A percentile compares a stretch with the other conserved stretches of the same genome.
phyloP scores from a whole-genome alignment of 192 early-diverging fungal species.

The Paraglomus occultum region DNA sequence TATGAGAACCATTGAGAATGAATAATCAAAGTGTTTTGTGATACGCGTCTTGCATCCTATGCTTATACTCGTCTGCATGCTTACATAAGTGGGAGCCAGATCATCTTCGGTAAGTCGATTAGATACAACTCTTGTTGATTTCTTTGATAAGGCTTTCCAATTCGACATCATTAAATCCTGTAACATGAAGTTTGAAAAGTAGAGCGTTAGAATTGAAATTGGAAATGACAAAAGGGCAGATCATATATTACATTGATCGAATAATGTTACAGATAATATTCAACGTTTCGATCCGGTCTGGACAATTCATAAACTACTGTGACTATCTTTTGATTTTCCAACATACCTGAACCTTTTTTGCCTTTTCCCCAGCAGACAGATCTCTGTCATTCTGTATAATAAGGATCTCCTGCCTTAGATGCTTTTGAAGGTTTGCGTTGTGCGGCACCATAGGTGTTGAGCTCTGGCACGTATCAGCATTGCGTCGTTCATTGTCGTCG shows the following conservation, averaged over 20 bases:
- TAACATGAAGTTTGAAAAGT: background rate
- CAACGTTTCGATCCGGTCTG: background rate
- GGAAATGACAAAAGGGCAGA: conserved; percentile 25
- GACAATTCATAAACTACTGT: background rate
- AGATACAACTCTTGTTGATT: conserved; percentile 32
- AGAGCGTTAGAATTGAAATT: conserved; percentile 3
- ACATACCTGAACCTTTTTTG: conserved; percentile 68
- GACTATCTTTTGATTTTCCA: background rate
- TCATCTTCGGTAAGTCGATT: conserved; percentile 47
- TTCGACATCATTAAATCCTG: conserved; percentile 59
- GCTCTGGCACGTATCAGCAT: no score
- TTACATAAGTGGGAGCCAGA: conserved; percentile 36
- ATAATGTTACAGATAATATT: background rate
- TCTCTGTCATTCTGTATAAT: conserved; percentile 56
- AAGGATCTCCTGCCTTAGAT: conserved; percentile 65
- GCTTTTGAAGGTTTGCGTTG: conserved; percentile 16
- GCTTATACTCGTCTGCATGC: conserved; percentile 37
- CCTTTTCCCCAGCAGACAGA: conserved; percentile 59
- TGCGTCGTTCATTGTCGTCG: no score
- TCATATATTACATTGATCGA: conserved; percentile 3
- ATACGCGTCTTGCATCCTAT: background rate
- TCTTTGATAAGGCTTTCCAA: conserved; percentile 41
- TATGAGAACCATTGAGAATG: background rate
- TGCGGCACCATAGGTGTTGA: no score
- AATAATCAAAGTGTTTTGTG: background rate